Evolutionary conservation across 2,329 filamentous ascomycete genomes (phyloP), one percentile per base, ranked within the genome.

Genomic region (Aschersonia sp.): DNA sequence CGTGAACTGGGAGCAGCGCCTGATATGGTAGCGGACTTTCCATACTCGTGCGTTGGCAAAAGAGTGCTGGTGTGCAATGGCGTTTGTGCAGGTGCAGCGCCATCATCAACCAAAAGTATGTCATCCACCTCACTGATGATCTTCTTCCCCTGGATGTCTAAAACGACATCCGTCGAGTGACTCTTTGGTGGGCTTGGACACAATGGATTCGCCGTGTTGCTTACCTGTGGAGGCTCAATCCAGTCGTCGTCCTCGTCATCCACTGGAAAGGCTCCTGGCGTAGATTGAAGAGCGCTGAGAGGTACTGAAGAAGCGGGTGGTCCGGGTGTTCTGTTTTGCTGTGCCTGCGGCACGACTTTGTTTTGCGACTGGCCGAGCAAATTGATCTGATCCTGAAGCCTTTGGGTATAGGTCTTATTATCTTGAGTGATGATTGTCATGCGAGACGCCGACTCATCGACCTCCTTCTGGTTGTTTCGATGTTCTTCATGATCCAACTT

Each of bases 371-470:
- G 77, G 12, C 78, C 78, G 45, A 83, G 67, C 67, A 77, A 76
- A 58, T 82, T 94, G 56, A 98, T 97, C 56, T 89, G 88, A 57
- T 97, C 91, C 54, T 95, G 89, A 12, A 98, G 72, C 43, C 86
- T 76, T 62, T 97, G 89, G 0, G 92, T 95, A n/a, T 92, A 94
- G 0, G 88, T 89, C 62, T 94, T 94, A 6, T 62, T 62, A 40
- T 73, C 71, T 2, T 69, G 66, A 30, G 79, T 73, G 32, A 70
- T 63, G 29, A 48, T 29, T 9, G 54, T 20, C 51, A 35, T 64
- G 59, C 5, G 57, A 54, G 3, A 55, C 3, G 58, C 56, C 20
- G 69, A 59, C n/a, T 70, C 65, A 48, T 75, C 68, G 48, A 71
- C 56, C 42, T 80, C 71, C 65, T 76, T 73, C 4, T 72, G 73